Conservation (phyloP, 2,329 filamentous ascomycete species). For the Allantophomopsis lycopodina region DNA sequence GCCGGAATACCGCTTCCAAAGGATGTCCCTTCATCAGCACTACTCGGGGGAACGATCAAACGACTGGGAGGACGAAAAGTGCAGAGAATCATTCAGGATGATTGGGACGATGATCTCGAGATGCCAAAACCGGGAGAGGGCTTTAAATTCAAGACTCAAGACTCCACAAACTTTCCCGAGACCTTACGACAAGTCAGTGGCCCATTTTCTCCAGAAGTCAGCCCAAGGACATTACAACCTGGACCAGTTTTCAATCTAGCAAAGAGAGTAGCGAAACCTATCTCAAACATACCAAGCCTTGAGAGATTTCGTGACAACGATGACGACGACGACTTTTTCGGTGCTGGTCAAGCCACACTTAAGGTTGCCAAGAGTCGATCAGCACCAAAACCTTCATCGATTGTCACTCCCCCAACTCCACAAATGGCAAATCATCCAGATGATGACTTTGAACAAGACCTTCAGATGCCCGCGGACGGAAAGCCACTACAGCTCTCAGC, state of each 20-base stretch:
- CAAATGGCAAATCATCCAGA: conserved; percentile 28
- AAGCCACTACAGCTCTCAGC: conserved; percentile 46
- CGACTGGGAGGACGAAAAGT: conserved; percentile 65
- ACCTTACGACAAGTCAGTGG: conserved; percentile 46
- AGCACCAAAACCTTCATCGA: conserved; percentile 34
- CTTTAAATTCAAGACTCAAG: conserved; percentile 51
- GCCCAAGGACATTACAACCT: conserved; percentile 30
- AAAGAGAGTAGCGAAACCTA: conserved; percentile 10
- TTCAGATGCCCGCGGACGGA: conserved; percentile 57
- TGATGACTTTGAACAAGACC: conserved; percentile 60
- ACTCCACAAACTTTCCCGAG: conserved; percentile 50
- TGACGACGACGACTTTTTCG: conserved; percentile 49
- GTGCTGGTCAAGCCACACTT: conserved; percentile 51
- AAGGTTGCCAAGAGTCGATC: conserved; percentile 47
- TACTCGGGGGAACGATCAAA: conserved; percentile 89
- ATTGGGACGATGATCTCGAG: conserved; percentile 69
- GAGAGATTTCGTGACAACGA: conserved; percentile 51
- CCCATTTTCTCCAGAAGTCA: conserved; percentile 32
- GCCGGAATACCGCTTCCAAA: conserved; percentile 85
- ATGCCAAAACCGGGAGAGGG: conserved; percentile 43
- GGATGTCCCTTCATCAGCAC: conserved; percentile 75
- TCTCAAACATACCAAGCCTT: conserved; percentile 34
- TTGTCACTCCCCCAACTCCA: conserved; percentile 41
- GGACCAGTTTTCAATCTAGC: conserved; percentile 15
- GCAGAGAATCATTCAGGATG: conserved; percentile 62